phyloP scores from a whole-genome alignment of 768 basidiomycete species.

The Daedalea quercina region DNA sequence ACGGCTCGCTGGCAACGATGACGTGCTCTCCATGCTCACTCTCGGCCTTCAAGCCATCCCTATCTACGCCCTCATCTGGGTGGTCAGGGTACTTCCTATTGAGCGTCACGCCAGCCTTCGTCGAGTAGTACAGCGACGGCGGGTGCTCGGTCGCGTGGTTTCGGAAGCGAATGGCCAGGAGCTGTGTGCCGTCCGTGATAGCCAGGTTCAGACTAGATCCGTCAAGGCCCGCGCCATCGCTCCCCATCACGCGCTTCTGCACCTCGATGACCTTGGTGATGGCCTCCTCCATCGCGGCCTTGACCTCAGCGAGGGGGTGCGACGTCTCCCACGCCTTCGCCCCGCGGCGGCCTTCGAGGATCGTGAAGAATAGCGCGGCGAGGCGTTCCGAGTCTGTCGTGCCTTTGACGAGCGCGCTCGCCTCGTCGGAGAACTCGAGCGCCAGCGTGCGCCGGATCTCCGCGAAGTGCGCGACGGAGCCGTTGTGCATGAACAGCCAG shows the following conservation, averaged over 20 bases:
- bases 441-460: conserved; percentile 11
- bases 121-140: conserved; percentile 28
- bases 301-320: conserved; percentile 20
- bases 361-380: conserved; percentile 26
- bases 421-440: conserved; percentile 13
- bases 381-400: conserved; percentile 25
- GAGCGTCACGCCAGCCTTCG: conserved; percentile 24
- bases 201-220: conserved; percentile 26
- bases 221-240: conserved; percentile 10
- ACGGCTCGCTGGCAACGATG: conserved; percentile 29
- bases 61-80: conserved; percentile 20
- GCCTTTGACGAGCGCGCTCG: conserved; percentile 18
- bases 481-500: conserved; percentile 26
- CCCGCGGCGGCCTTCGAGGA: conserved; percentile 17
- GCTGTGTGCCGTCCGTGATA: conserved; percentile 25
- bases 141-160: conserved; percentile 25
- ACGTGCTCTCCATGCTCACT: conserved; percentile 28
- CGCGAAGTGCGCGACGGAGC: conserved; percentile 20
- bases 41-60: conserved; percentile 13
- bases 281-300: conserved; percentile 17
- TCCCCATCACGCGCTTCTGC: conserved; percentile 14
- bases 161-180: conserved; percentile 26
- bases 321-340: conserved; percentile 15
- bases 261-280: conserved; percentile 20
- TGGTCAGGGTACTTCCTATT: conserved; percentile 30